Conservation (phyloP, 23 red algal genomes). For the Cyanidioschyzon merolae region DNA sequence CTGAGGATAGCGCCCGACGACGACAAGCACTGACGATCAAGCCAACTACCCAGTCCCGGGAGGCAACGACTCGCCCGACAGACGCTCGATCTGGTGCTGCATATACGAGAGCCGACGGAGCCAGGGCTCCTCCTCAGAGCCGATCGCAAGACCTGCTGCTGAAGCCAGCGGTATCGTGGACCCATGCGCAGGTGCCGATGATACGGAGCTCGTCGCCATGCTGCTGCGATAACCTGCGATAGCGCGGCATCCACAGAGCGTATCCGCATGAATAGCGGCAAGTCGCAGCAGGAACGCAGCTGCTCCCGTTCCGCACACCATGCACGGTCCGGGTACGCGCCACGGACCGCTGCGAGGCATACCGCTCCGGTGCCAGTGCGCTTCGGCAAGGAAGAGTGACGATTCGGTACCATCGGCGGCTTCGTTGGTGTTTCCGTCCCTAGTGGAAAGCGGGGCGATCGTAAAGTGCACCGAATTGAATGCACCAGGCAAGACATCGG, state of each 20-base stretch:
- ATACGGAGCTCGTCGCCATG: not conserved
- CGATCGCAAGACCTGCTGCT: not conserved
- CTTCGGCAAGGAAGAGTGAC: not conserved
- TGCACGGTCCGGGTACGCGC: not conserved
- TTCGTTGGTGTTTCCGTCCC: too few species aligned
- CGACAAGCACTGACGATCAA: too few species aligned
- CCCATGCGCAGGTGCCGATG: not conserved
- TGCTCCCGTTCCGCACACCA: not conserved
- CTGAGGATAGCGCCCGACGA: too few species aligned
- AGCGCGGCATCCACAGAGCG: not conserved
- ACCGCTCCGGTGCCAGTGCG: not conserved
- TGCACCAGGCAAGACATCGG: not conserved
- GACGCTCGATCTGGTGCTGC: conserved; percentile 1
- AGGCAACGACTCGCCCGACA: not conserved
- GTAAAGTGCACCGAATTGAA: conserved; percentile 31
- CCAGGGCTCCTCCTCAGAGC: not conserved
- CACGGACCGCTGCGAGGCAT: not conserved
- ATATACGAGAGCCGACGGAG: not conserved
- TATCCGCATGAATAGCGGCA: not conserved
- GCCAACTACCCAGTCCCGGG: too few species aligned
- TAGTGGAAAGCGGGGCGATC: not conserved
- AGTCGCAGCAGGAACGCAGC: not conserved
- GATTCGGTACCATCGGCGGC: not conserved
- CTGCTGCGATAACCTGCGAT: not conserved
- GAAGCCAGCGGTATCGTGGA: not conserved